Conservation (phyloP, 1,139 yeast genomes). For the Pichia norvegensis region DNA sequence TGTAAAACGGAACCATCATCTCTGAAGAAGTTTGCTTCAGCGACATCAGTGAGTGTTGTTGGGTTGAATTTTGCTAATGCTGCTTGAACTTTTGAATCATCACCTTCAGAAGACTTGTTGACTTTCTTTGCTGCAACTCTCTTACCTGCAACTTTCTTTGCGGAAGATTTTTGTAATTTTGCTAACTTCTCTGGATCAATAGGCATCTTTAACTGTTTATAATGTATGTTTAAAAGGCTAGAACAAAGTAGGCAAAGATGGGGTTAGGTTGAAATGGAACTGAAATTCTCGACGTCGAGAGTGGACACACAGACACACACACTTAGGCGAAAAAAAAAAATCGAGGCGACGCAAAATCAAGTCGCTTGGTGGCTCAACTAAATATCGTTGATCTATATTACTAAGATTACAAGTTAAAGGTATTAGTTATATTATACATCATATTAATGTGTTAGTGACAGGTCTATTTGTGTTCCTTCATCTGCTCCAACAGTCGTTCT, state of each 20-base stretch:
- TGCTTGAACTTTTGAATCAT: slow-evolving; percentile 85
- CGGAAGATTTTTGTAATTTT: slow-evolving; percentile 65
- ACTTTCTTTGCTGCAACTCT: slow-evolving; percentile 75
- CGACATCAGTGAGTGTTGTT: slow-evolving; percentile 80
- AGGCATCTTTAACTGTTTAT: slow-evolving; percentile 42
- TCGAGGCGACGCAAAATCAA: too few relatives aligned
- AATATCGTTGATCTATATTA: too few relatives aligned
- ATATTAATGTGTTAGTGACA: neutral
- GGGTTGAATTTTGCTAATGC: slow-evolving; percentile 86
- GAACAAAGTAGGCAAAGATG: neutral
- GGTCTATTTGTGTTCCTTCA: slow-evolving; percentile 1
- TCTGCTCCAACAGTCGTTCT: slow-evolving; percentile 32
- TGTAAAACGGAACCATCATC: slow-evolving; percentile 95
- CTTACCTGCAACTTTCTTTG: slow-evolving; percentile 82
- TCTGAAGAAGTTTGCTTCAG: slow-evolving; percentile 96
- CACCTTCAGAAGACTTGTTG: slow-evolving; percentile 58
- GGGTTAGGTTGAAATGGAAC: too few relatives aligned
- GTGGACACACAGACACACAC: too few relatives aligned
- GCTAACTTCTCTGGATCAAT: slow-evolving; percentile 85
- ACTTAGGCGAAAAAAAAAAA: too few relatives aligned
- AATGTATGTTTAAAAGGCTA: neutral
- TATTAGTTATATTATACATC: neutral
- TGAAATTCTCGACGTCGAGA: slow-evolving; percentile 4
- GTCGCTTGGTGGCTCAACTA: neutral
- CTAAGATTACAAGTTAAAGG: neutral